Base-by-base conservation (phyloP, 306 rosid genomes). In the Lupinus albus region DNA sequence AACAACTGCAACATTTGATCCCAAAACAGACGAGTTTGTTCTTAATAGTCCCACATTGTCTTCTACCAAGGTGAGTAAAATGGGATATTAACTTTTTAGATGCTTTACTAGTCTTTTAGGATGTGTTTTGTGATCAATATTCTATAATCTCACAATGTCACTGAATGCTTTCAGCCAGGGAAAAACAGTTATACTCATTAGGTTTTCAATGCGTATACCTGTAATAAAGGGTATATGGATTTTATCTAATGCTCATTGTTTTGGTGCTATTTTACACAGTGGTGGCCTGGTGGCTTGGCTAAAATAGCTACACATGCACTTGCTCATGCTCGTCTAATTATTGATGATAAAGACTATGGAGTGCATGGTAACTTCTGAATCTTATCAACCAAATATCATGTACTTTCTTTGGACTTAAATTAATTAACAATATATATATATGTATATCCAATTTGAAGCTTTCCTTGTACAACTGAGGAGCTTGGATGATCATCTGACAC, bases 201-300 rank as follows among this genome's bases (percentile, higher is more conserved):
- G 47, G 32, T 13, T 41, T 62, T 49, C 56, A 13, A 59, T 25
- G 0, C 11, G 11, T 53, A 58, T 48, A 17, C 38, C 46, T 46
- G 46, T 72, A 58, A 8, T 54, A 8, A 25, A 70, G 13, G 21
- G 68, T 68, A 30, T 45, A 61, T 67, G 68, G 55, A 75, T 77
- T 56, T 75, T 15, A 39, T 64, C 72, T 54, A 42, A 33, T 39
- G 59, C 59, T 46, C 35, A 61, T 57, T n/a, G n/a, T n/a, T n/a
- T 73, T 62, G 62, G 33, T 12, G 17, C 62, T 71, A 59, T 81
- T 80, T 42, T 71, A 72, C 33, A 60, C 80, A 93, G 99, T 93
- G 99, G 99, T 93, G 99, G 99, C 99, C 99, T 73, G 99, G 97
- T 75, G 99, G 99, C 48, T 76, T 93, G 90, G 99, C 97, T 71